Evolutionary conservation across 108 stramenopile species (phyloP), one percentile per base, ranked within the genome.

Genomic region (Discostella stelligeroides): DNA sequence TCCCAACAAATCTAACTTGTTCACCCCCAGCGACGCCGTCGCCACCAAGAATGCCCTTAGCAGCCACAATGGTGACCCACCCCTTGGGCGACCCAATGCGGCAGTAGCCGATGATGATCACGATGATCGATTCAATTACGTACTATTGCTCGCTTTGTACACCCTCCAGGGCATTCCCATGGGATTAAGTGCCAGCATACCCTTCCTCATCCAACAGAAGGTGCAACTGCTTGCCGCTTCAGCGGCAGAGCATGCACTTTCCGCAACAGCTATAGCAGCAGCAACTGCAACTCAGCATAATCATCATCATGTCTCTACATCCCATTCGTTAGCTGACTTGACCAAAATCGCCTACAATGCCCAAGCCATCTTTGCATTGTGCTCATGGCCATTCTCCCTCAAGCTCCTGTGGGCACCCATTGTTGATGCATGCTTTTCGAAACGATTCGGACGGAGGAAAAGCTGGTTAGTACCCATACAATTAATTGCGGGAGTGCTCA

Each of bases 121-220:
- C 55, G 87, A 91, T 64, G 84, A 92, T 73, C 64, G 81, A 23
- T 87, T 83, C 68, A 95, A 97, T 61, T 95, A 95, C 69, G 84
- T 77, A 14, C 67, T 99, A 38, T 70, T 99, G 66, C 81, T 99
- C 57, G 83, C 95, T 11, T 82, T 99, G 21, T 99, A 99, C 76
- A 99, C 97, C 5, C 82, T 99, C 23, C 99, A 99, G 75, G 99
- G 99, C 2, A 97, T 99, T 27, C 99, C 99, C 24, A 97, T 99
- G 98, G 99, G 99, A 8, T 81, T 99, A 14, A 89, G 87, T 18
- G 97, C 95, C 23, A 89, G 91, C 47, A 97, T 99, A 49, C 98
- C 98, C n/a, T 90, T 99, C 60, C 68, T 99, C 41, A 85, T 99
- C 27, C 96, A 96, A 82, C 92, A 96, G 86, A 92, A 95, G 64